Conservation (phyloP, 2,329 filamentous ascomycete genomes). For the Xylariaceae sp. region DNA sequence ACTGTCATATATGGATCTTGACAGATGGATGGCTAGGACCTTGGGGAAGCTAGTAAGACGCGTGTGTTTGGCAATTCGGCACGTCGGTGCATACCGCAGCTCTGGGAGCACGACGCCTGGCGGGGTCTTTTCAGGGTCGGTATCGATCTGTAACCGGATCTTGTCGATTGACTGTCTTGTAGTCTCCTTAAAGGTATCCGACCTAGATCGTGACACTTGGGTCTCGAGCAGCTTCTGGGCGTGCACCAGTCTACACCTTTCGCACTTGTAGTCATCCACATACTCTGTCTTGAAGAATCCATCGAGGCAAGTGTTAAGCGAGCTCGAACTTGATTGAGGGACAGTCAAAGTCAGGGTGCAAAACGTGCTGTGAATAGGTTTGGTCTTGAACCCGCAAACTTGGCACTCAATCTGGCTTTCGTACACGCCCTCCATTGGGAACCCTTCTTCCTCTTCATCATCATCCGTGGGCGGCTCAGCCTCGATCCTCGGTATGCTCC, state of each 20-base stretch:
- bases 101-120: conserved; percentile 78
- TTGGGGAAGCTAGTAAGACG: conserved; percentile 88
- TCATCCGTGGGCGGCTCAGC: conserved; percentile 31
- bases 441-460: conserved; percentile 65
- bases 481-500: conserved; percentile 25
- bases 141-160: conserved; percentile 73
- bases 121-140: conserved; percentile 79
- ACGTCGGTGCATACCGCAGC: conserved; percentile 74
- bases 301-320: conserved; percentile 88
- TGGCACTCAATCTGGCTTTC: conserved; percentile 96
- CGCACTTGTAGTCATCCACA: conserved; percentile 97
- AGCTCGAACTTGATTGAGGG: conserved; percentile 79
- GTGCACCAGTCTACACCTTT: conserved; percentile 86
- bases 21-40: conserved; percentile 89
- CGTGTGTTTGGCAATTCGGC: conserved; percentile 85
- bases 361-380: conserved; percentile 81
- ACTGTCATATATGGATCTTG: conserved; percentile 88
- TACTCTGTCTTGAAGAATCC: conserved; percentile 92
- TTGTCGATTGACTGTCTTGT: conserved; percentile 66
- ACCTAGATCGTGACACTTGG: conserved; percentile 62
- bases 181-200: conserved; percentile 56
- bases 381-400: conserved; percentile 87
- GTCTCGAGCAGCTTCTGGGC: conserved; percentile 69
- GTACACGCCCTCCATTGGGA: conserved; percentile 88
- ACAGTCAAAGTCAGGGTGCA: conserved; percentile 92